Evolutionary conservation across 176 grass and related monocot genomes (phyloP), one percentile per base, ranked within the genome.

Genomic region (Miscanthus lutarioriparius): DNA sequence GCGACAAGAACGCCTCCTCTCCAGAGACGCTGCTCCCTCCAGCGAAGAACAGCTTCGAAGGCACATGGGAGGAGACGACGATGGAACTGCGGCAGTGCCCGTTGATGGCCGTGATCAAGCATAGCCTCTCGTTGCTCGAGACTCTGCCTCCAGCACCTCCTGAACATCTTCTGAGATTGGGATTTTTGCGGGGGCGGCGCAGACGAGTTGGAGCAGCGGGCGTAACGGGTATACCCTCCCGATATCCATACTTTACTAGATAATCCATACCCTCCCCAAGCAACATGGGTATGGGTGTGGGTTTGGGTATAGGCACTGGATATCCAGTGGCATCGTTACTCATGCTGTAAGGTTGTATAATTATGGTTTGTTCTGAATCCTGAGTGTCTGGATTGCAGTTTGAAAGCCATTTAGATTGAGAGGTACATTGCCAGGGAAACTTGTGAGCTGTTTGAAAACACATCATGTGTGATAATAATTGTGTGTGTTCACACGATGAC

Each of bases 371-470:
- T 53, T 47, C 7, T 15, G 78, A 27, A 23, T 37, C 20, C 4
- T 6, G 1, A 56, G 8, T 37, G 36, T 44, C 10, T 15, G 45
- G 54, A 2, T 27, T 15, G 14, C 23, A 65, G 4, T 32, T 80
- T 10, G 3, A 79, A 65, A 73, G n/a, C 48, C 3, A 58, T 58
- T 74, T 74, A 74, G 32, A 64, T 11, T 47, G 75, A 41, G 28
- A 41, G 5, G 11, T 63, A 43, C 26, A 53, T 39, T 48, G 11
- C 27, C 12, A 70, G 17, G 9, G 75, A 4, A 53, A 61, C 37
- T 5, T 76, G 17, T 85, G 20, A 68, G 4, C 17, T 40, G 14
- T 72, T 67, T 82, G 43, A 48, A 47, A 83, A 74, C 7, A 72
- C 26, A 82, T 43, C 27, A 36, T 49, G 11, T 38, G 4, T 81